Percentiles rank a stretch among this genome's conserved stretches.
These are phyloP conservation scores for Asclepias syriaca DNA, from an alignment of 257 asterid species.

Conservation along the genomic window DNA sequence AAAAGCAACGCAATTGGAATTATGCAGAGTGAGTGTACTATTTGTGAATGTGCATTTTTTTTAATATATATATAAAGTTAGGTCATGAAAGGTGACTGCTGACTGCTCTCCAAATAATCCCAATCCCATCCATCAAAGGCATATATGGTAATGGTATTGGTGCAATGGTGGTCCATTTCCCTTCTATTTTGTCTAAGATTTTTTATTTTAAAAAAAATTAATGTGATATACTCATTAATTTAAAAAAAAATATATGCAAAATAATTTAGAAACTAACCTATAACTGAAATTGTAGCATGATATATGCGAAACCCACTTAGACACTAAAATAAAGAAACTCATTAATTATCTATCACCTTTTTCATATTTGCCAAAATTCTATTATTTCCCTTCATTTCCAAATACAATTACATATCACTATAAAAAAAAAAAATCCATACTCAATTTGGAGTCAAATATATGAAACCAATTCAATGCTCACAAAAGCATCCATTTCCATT, in stretches of 20 bases:
- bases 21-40: background rate
- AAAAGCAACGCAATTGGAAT: constrained; percentile 11
- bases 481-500: no score
- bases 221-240: no score
- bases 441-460: background rate
- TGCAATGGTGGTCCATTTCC: constrained; percentile 17
- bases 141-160: background rate
- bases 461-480: background rate
- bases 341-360: no score
- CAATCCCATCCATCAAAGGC: constrained; percentile 2
- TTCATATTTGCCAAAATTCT: background rate
- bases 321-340: no score
- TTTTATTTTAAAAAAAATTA: no score
- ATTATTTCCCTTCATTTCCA: constrained; percentile 4
- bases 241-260: no score
- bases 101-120: background rate
- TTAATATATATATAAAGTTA: background rate
- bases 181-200: background rate
- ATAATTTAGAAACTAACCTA: no score
- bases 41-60: background rate
- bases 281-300: no score
- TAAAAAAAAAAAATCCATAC: background rate
- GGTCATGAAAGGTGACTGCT: constrained; percentile 13
- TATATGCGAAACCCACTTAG: no score
- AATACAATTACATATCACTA: background rate